Evolutionary conservation across 257 asterid genomes (phyloP).

Genomic region (Schizonepeta tenuifolia): DNA sequence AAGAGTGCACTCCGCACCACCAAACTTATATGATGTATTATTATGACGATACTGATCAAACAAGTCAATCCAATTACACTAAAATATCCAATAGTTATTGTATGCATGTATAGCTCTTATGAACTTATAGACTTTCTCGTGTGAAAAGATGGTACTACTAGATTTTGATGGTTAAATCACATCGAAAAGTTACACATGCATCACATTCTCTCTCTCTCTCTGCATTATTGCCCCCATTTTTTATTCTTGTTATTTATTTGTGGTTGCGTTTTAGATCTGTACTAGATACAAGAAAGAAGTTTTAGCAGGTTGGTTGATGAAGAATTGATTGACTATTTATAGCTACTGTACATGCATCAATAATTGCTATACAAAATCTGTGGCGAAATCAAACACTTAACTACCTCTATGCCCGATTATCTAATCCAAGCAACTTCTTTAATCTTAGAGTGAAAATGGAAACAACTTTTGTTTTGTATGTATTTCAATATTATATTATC

Average conservation of each 20-base stretch:
- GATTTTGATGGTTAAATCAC: conserved; percentile 1
- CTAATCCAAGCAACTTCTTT: too few species aligned
- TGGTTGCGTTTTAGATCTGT: neutral
- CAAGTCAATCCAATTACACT: too few species aligned
- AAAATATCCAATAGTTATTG: too few species aligned
- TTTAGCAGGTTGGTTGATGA: conserved; percentile 34
- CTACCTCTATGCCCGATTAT: too few species aligned
- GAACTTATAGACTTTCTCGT: too few species aligned
- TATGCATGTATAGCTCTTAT: too few species aligned
- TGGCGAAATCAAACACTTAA: neutral
- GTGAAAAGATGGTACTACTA: neutral
- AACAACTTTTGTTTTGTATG: neutral
- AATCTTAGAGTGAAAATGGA: neutral
- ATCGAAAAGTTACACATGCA: neutral
- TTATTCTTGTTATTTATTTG: neutral
- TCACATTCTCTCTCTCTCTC: conserved; percentile 38
- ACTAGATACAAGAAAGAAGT: neutral
- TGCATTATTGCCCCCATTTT: conserved; percentile 29
- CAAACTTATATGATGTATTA: too few species aligned
- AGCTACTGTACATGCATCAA: neutral
- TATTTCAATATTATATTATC: neutral
- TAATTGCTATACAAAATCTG: conserved; percentile 2
- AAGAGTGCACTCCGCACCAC: too few species aligned
- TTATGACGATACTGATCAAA: too few species aligned
- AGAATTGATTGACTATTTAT: conserved; percentile 31